phyloP scores from a whole-genome alignment of 371 early-diverging fungal species.

The Mortierella sp. region DNA sequence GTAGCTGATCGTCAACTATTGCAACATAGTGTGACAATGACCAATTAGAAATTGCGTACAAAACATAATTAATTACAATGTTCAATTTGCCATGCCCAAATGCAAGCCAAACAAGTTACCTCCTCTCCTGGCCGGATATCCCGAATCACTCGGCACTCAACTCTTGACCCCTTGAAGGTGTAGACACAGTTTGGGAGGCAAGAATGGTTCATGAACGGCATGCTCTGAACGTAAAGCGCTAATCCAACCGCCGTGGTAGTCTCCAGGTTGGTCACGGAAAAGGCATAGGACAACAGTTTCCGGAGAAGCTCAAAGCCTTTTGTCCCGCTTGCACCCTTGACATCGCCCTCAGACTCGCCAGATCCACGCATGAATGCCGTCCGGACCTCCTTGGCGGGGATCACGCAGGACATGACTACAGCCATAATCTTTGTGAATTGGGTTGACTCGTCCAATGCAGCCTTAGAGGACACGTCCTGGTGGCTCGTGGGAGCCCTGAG shows the following conservation, averaged over 20 bases:
- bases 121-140: constrained; percentile 51
- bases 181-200: constrained; percentile 53
- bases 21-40: background rate
- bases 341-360: background rate
- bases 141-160: constrained; percentile 49
- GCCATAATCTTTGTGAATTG: constrained; percentile 41
- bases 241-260: constrained; percentile 36
- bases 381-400: constrained; percentile 36
- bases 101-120: constrained; percentile 20
- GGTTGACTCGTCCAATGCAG: constrained; percentile 21
- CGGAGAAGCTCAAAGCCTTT: constrained; percentile 30
- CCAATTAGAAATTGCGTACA: background rate
- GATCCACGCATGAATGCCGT: constrained; percentile 26
- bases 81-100: no score
- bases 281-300: constrained; percentile 37
- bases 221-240: constrained; percentile 44
- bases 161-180: constrained; percentile 41
- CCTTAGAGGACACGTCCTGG: constrained; percentile 7
- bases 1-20: constrained; percentile 49
- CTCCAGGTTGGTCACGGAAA: constrained; percentile 41
- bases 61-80: no score
- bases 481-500: constrained; percentile 10
- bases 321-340: background rate
- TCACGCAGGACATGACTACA: constrained; percentile 38
- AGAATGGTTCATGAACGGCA: constrained; percentile 54